A percentile compares a stretch with the other conserved stretches of the same genome.
Conservation (phyloP, 129 eudicot genomes). For the Calendula officinalis region DNA sequence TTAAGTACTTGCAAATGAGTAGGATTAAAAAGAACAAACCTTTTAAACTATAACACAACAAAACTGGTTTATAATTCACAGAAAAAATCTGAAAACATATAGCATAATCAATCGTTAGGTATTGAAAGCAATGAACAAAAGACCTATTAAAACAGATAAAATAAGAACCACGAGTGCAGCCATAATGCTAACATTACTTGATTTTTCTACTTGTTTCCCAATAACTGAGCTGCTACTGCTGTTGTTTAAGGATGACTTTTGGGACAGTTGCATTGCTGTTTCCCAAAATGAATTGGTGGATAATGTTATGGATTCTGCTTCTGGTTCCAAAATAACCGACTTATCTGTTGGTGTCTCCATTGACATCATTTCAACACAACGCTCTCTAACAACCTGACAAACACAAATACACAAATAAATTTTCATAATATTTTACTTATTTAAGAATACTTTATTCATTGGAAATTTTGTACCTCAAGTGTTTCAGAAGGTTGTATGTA, state of each 20-base stretch:
- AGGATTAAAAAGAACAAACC: neutral
- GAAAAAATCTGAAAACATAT: neutral
- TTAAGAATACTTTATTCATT: too few relatives aligned
- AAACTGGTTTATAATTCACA: conserved; percentile 5
- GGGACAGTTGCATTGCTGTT: conserved; percentile 30
- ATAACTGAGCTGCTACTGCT: conserved; percentile 8
- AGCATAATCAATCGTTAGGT: neutral
- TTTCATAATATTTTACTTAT: too few relatives aligned
- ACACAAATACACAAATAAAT: neutral
- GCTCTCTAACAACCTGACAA: conserved; percentile 66
- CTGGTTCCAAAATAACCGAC: conserved; percentile 63
- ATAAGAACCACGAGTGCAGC: conserved; percentile 45
- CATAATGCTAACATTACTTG: conserved; percentile 34
- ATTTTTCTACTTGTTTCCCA: conserved; percentile 23
- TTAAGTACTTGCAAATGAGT: too few relatives aligned
- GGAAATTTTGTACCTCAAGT: conserved; percentile 61
- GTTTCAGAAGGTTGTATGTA: conserved; percentile 83
- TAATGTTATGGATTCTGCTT: conserved; percentile 47
- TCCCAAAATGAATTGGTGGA: conserved; percentile 61
- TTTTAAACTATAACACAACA: conserved; percentile 1
- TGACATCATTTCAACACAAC: conserved; percentile 79
- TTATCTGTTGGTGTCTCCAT: conserved; percentile 55
- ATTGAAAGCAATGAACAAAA: conserved; percentile 32
- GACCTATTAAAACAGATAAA: conserved; percentile 41
- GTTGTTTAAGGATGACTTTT: conserved; percentile 27